A percentile compares a stretch with the other conserved stretches of the same genome.
phyloP scores from a whole-genome alignment of 345 rosid species.

The Salix purpurea region DNA sequence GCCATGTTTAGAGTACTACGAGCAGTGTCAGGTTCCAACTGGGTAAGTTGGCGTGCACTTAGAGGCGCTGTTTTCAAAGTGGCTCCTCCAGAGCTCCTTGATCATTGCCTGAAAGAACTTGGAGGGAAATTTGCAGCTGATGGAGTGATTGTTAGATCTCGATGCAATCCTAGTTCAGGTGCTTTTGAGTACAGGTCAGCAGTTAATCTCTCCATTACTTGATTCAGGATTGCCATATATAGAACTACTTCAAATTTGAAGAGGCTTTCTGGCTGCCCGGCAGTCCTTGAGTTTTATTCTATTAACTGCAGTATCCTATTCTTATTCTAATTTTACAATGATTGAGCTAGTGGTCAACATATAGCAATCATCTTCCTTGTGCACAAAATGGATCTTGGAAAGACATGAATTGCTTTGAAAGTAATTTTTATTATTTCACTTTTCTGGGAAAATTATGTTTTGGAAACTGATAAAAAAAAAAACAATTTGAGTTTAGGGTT shows the following conservation, averaged over 20 bases:
- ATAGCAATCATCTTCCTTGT: background rate
- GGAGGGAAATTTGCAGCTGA: conserved; percentile 41
- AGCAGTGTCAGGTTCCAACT: conserved; percentile 54
- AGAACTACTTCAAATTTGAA: background rate
- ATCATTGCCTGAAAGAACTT: conserved; percentile 50
- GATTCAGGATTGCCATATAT: background rate
- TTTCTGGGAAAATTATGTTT: background rate
- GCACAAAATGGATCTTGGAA: background rate
- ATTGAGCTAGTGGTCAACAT: background rate
- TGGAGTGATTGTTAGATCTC: conserved; percentile 42
- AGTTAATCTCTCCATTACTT: background rate
- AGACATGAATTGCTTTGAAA: background rate
- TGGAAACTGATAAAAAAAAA: background rate
- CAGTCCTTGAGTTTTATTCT: background rate
- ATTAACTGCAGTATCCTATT: background rate
- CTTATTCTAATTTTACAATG: background rate
- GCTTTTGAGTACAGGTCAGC: conserved; percentile 55
- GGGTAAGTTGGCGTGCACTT: conserved; percentile 64
- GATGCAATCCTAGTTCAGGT: conserved; percentile 44
- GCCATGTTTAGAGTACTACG: conserved; percentile 56
- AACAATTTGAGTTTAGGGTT: background rate
- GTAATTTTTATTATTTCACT: background rate
- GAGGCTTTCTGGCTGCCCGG: background rate
- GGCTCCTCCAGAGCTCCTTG: conserved; percentile 53
- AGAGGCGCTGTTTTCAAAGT: conserved; percentile 54